These are phyloP conservation scores for Sclerotinia sclerotiorum DNA, from an alignment of 2,329 filamentous ascomycete genomes.

Conservation along the genomic window DNA sequence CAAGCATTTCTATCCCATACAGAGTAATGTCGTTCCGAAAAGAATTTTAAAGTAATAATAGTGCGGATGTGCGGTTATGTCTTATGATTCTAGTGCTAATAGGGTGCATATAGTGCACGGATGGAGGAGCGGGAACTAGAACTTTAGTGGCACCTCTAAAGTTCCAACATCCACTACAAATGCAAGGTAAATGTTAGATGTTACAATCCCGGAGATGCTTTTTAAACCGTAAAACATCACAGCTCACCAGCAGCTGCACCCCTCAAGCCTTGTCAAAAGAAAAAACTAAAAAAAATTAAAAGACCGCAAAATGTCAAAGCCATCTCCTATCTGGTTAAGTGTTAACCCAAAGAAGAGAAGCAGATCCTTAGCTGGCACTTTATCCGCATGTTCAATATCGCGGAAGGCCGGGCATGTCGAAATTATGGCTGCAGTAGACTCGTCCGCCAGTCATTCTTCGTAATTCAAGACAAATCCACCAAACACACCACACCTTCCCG, in stretches of 20 bases:
- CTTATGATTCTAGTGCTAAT: slow-evolving; percentile 6
- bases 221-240: slow-evolving; percentile 2
- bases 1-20: background rate
- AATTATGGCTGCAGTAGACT: background rate
- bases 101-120: slow-evolving; percentile 15
- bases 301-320: background rate
- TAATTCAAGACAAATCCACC: slow-evolving; percentile 19
- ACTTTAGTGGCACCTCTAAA: slow-evolving; percentile 9
- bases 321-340: background rate
- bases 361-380: background rate
- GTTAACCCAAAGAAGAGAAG: background rate
- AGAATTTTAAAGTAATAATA: background rate
- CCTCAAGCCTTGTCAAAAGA: slow-evolving; percentile 5
- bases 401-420: slow-evolving; percentile 7
- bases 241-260: background rate
- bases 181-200: slow-evolving; percentile 1
- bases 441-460: slow-evolving; percentile 7
- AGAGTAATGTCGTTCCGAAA: background rate
- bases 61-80: background rate
- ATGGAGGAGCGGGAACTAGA: slow-evolving; percentile 19
- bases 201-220: slow-evolving; percentile 11
- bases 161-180: background rate
- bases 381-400: slow-evolving; percentile 1
- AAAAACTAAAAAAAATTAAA: background rate
- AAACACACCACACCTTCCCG: background rate